A percentile compares a stretch with the other conserved stretches of the same genome.
Evolutionary conservation across 768 basidiomycete genomes (phyloP).

Genomic region (Cyclocybe aegerita): DNA sequence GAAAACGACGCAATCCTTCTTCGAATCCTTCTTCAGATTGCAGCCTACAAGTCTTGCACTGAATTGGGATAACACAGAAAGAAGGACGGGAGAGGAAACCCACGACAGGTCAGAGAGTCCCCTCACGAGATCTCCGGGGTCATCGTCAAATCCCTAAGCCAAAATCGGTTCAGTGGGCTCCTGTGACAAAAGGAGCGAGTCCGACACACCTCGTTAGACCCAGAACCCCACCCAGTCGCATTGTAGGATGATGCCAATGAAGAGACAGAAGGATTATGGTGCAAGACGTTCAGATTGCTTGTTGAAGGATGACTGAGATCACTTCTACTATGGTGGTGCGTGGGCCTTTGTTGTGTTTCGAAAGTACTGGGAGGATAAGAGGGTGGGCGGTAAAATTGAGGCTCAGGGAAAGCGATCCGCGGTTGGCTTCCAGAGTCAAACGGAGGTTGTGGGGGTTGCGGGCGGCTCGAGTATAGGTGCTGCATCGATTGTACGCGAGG

Average conservation of each 20-base stretch:
- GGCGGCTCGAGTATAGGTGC: constrained; percentile 12
- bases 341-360: constrained; percentile 18
- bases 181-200: not conserved
- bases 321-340: constrained; percentile 39
- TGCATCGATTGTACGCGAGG: constrained; percentile 33
- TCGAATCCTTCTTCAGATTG: constrained; percentile 66
- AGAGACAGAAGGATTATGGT: constrained; percentile 33
- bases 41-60: constrained; percentile 39
- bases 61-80: constrained; percentile 18
- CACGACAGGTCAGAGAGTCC: constrained; percentile 19
- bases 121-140: constrained; percentile 9
- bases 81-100: constrained; percentile 28
- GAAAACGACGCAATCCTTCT: constrained; percentile 66
- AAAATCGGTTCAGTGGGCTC: not conserved
- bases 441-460: constrained; percentile 14
- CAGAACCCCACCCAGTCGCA: constrained; percentile 30
- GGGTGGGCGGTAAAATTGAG: constrained; percentile 46
- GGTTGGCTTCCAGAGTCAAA: constrained; percentile 24
- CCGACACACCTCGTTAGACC: constrained; percentile 31
- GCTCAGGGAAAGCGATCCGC: constrained; percentile 48
- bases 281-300: constrained; percentile 9
- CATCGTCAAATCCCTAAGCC: constrained; percentile 16
- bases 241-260: constrained; percentile 39
- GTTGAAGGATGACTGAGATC: constrained; percentile 26
- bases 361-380: constrained; percentile 31